Percentiles rank a stretch among this genome's conserved stretches.
Evolutionary conservation across 2,329 filamentous ascomycete genomes (phyloP).

Genomic region (Fusarium kyushuense): DNA sequence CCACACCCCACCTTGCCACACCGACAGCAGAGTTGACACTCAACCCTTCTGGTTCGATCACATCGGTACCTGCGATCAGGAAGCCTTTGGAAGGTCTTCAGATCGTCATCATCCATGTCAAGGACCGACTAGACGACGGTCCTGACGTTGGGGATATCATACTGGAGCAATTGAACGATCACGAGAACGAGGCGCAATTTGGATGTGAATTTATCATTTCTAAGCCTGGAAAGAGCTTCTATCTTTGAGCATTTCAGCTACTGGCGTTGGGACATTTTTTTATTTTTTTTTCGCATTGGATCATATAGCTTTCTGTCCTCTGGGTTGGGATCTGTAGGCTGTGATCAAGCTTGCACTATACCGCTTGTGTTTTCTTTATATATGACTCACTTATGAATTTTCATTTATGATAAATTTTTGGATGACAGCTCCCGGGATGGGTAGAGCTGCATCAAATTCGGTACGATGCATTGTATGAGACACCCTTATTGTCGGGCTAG

Average conservation of each 20-base stretch:
- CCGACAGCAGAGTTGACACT: slow-evolving; percentile 62
- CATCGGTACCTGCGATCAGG: slow-evolving; percentile 37
- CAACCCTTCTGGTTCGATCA: slow-evolving; percentile 52
- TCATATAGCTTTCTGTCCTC: slow-evolving; percentile 24
- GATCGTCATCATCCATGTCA: slow-evolving; percentile 92
- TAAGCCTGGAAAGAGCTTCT: slow-evolving; percentile 70
- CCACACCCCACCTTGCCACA: slow-evolving; percentile 60
- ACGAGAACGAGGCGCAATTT: slow-evolving; percentile 73
- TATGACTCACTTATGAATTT: not conserved
- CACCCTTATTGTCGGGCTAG: not conserved
- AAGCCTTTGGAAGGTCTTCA: slow-evolving; percentile 77
- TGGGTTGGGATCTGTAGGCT: slow-evolving; percentile 21
- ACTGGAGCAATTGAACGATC: slow-evolving; percentile 72
- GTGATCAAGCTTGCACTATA: slow-evolving; percentile 22
- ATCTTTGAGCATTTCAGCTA: slow-evolving; percentile 54
- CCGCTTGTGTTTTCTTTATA: slow-evolving; percentile 10
- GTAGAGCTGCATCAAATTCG: not conserved
- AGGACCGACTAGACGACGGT: slow-evolving; percentile 83
- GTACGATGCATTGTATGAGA: slow-evolving; percentile 5
- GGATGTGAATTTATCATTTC: slow-evolving; percentile 86
- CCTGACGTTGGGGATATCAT: slow-evolving; percentile 74
- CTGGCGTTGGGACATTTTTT: slow-evolving; percentile 17
- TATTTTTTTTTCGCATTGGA: slow-evolving; percentile 14
- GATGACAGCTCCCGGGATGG: not conserved
- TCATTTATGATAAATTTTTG: slow-evolving; percentile 11